Percentiles rank a stretch among this genome's conserved stretches.
Evolutionary conservation across 805 yeast genomes (phyloP).

Genomic region (Hanseniaspora occidentalis): DNA sequence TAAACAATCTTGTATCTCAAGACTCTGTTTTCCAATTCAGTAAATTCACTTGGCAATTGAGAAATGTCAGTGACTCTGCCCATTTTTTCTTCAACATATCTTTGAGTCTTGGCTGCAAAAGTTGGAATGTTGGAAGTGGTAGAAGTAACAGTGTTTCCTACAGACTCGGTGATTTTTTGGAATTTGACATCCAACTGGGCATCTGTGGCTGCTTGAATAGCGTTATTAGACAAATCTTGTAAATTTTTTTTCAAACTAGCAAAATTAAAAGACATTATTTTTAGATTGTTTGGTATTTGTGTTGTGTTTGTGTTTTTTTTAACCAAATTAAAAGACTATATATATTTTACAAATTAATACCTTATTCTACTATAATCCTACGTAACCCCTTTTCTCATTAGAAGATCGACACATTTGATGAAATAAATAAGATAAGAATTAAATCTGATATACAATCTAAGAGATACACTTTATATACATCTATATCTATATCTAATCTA

Average conservation of each 20-base stretch:
- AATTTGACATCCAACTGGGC: constrained; percentile 11
- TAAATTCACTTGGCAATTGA: constrained; percentile 72
- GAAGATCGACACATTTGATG: too few species aligned
- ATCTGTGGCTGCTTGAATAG: constrained; percentile 14
- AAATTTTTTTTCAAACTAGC: constrained; percentile 20
- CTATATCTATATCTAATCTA: too few species aligned
- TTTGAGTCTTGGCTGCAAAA: constrained; percentile 68
- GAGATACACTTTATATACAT: too few species aligned
- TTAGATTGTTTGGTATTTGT: not conserved
- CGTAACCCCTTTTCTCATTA: too few species aligned
- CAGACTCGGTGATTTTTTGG: constrained; percentile 9
- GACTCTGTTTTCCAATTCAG: constrained; percentile 58
- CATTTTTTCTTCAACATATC: constrained; percentile 65
- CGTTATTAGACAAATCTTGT: constrained; percentile 21
- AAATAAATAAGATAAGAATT: too few species aligned
- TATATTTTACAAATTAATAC: too few species aligned
- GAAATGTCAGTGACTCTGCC: constrained; percentile 77
- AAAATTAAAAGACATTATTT: constrained; percentile 21
- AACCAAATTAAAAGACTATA: not conserved
- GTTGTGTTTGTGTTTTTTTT: not conserved
- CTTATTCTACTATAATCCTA: too few species aligned
- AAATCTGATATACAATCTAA: too few species aligned
- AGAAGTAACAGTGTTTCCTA: constrained; percentile 26
- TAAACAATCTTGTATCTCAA: constrained; percentile 63
- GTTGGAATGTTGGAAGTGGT: constrained; percentile 49